Evolutionary conservation across 139 green algal genomes (phyloP), one percentile per base, ranked within the genome.

Genomic region (Spirogloea muscicola): DNA sequence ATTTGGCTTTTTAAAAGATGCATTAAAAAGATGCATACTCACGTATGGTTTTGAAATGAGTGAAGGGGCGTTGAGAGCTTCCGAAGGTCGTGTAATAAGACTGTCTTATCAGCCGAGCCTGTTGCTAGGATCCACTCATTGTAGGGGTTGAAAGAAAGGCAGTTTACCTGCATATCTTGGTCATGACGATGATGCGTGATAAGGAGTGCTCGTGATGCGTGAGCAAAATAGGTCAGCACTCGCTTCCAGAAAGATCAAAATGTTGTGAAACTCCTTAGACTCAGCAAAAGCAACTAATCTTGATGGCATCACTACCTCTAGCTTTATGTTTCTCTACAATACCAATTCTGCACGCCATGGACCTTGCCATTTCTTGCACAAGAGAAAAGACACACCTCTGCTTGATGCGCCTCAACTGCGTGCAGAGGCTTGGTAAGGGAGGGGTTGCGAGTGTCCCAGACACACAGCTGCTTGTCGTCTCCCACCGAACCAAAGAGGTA

Each of bases 71-170:
- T 84, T n/a, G 64, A 78, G 42, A 97, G 72, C 77, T 96, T 96
- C 44, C 94, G 88, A 71, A 96, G 85, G 87, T 99, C 94, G 77
- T 96, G 93, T 51, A 68, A 29, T 16, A 29, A 27, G 27, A 94
- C 93, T 44, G 90, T 96, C 77, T 96, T 94, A 83, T 98, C 94
- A 0, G 94, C 94, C 2, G 86, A 93, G 13, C 94, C 94, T 0
- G 94, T 99, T 33, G 92, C 95, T 7, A 99, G 84, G 5, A 99
- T 82, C 78, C 88, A 93, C 55, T 97, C 92, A 76, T 98, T 97
- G 79, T 94, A 89, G 1, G 94, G 94, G 85, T 98, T 99, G 89
- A 99, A 99, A 0, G 91, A 86, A 42, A 99, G 82, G 84, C 93
- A 98, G 86, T 99, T 99, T 58, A 99, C 72, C 69, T 77, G 69